Percentiles rank a stretch among this genome's conserved stretches.
phyloP scores from a whole-genome alignment of 345 rosid genomes.

The Gossypium arboreum region DNA sequence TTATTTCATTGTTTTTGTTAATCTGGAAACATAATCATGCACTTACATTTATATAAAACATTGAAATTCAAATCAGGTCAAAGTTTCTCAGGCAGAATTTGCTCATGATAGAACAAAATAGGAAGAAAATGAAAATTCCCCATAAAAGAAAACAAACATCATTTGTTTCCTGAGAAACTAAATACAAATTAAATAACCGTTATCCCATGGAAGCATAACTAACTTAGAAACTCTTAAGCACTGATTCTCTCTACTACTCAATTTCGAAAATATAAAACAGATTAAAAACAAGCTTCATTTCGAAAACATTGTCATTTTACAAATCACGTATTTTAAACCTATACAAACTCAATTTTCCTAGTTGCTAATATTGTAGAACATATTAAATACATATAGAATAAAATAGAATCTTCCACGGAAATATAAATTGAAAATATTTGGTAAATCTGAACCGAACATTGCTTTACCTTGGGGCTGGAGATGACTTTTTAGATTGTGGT shows the following conservation, averaged over 20 bases:
- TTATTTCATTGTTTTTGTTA: background rate
- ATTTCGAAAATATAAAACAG: background rate
- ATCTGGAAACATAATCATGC: background rate
- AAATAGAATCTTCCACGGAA: background rate
- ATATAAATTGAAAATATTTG: background rate
- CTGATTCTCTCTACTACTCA: background rate
- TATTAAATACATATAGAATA: background rate
- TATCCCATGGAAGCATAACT: background rate
- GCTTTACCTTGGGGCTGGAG: slow-evolving; percentile 68
- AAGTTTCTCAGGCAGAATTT: background rate
- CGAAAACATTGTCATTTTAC: background rate
- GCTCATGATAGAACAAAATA: background rate
- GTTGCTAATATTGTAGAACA: background rate
- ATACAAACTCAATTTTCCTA: background rate
- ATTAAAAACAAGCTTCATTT: background rate
- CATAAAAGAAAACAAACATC: background rate
- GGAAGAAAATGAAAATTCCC: background rate
- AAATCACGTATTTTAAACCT: background rate
- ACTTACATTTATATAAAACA: background rate
- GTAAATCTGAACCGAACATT: background rate
- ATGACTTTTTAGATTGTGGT: slow-evolving; percentile 51
- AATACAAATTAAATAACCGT: background rate
- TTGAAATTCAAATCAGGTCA: background rate
- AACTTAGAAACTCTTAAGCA: background rate
- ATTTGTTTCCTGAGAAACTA: background rate